Evolutionary conservation across 2,329 filamentous ascomycete genomes (phyloP).

Genomic region (Onygena corvina): DNA sequence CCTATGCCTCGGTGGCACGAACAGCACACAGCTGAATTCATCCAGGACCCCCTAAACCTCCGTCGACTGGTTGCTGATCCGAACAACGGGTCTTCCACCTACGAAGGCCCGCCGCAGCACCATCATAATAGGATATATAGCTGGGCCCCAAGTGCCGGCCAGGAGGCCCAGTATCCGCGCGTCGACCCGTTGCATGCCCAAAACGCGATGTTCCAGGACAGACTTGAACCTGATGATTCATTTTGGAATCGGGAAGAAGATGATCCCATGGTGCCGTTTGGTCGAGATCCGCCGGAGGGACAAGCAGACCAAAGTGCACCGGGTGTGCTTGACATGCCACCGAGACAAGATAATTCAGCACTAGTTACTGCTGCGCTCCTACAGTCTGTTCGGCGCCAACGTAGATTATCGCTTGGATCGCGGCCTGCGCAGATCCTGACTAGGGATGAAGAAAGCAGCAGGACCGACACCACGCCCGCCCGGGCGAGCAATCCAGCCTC

Average conservation of each 20-base stretch:
- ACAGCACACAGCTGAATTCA: neutral
- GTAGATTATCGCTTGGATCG: constrained; percentile 26
- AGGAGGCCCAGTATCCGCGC: neutral
- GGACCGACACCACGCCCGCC: constrained; percentile 11
- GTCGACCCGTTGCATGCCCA: neutral
- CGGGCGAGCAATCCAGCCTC: neutral
- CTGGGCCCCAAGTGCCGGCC: constrained; percentile 43
- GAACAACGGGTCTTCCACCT: constrained; percentile 39
- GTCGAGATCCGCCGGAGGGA: constrained; percentile 16
- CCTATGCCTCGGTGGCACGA: neutral
- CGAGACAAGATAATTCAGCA: constrained; percentile 8
- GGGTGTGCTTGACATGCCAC: neutral
- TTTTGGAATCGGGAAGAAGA: neutral
- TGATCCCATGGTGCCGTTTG: neutral
- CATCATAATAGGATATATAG: constrained; percentile 46
- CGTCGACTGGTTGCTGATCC: constrained; percentile 31
- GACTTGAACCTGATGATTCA: neutral
- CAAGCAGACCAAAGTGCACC: constrained; percentile 15
- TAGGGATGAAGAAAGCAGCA: constrained; percentile 25
- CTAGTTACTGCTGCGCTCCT: constrained; percentile 27
- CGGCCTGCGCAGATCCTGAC: constrained; percentile 32
- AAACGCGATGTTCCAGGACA: neutral
- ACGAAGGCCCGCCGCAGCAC: constrained; percentile 43
- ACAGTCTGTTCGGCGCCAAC: constrained; percentile 32
- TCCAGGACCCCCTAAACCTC: constrained; percentile 20